These are phyloP conservation scores for Alternaria gaisen DNA, from an alignment of 2,329 filamentous ascomycete species.

Conservation along the genomic window DNA sequence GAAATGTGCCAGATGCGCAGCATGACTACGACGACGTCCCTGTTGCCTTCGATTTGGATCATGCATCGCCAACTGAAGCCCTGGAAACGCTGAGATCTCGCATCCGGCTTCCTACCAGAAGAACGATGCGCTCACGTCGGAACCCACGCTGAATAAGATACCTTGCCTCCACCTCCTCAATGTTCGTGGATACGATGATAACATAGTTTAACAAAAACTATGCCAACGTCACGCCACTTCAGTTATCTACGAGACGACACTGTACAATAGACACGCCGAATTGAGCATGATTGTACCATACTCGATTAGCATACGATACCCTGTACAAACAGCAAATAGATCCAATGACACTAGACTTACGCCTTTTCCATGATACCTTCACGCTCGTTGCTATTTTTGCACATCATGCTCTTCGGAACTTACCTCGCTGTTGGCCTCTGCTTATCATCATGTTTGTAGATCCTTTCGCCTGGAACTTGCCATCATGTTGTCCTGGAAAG, in stretches of 20 bases:
- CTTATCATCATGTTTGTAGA: not conserved
- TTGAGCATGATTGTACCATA: not conserved
- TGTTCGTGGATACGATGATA: not conserved
- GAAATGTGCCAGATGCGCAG: not conserved
- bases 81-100: slow-evolving; percentile 16
- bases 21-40: not conserved
- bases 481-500: not conserved
- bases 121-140: slow-evolving; percentile 4
- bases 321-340: slow-evolving; percentile 5
- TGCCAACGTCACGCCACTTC: not conserved
- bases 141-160: not conserved
- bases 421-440: not conserved
- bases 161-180: not conserved
- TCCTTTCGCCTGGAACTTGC: not conserved
- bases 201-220: not conserved
- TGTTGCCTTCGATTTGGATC: slow-evolving; percentile 4
- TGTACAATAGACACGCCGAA: not conserved
- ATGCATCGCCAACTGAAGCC: slow-evolving; percentile 13
- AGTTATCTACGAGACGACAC: not conserved
- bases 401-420: not conserved
- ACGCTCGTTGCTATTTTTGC: not conserved
- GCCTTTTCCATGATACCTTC: not conserved
- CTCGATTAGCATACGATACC: not conserved
- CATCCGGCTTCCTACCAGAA: slow-evolving; percentile 13
- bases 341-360: not conserved